Evolutionary conservation across 768 basidiomycete genomes (phyloP).

Genomic region (Amyloporia xantha): DNA sequence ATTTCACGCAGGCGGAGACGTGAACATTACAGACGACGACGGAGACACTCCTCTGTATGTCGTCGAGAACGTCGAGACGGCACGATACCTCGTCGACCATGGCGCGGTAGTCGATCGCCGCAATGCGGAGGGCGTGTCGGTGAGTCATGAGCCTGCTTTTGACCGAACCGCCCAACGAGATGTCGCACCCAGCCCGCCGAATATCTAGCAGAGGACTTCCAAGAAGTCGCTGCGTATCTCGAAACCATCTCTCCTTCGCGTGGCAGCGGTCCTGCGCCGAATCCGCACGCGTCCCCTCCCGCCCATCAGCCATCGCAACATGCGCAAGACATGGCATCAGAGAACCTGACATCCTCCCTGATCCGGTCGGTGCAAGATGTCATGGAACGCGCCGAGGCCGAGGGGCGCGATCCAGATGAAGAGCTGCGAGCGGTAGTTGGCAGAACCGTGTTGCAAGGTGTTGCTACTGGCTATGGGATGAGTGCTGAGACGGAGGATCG

Average conservation of each 20-base stretch:
- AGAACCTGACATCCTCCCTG: conserved; percentile 59
- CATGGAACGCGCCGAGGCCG: conserved; percentile 48
- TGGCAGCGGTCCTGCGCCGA: conserved; percentile 10
- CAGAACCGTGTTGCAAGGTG: conserved; percentile 59
- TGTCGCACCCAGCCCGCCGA: conserved; percentile 50
- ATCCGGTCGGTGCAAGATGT: conserved; percentile 63
- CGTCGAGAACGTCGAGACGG: conserved; percentile 76
- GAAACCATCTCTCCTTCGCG: conserved; percentile 28
- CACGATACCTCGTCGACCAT: conserved; percentile 69
- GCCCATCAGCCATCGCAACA: conserved; percentile 48
- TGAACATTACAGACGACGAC: conserved; percentile 80
- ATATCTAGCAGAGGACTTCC: conserved; percentile 66
- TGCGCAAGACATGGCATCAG: conserved; percentile 61
- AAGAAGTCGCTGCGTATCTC: conserved; percentile 57
- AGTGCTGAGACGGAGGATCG: conserved; percentile 19
- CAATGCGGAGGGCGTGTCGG: conserved; percentile 73
- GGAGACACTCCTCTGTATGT: conserved; percentile 91
- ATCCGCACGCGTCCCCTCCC: conserved; percentile 1
- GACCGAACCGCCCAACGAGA: background rate
- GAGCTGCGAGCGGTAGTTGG: conserved; percentile 57
- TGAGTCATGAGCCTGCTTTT: conserved; percentile 32
- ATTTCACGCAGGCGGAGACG: conserved; percentile 60
- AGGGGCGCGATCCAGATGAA: conserved; percentile 62
- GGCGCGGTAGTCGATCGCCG: conserved; percentile 58
- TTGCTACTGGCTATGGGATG: conserved; percentile 55